Base-by-base conservation (phyloP, 169 alveolate genomes). In the Cryptosporidium ryanae region DNA sequence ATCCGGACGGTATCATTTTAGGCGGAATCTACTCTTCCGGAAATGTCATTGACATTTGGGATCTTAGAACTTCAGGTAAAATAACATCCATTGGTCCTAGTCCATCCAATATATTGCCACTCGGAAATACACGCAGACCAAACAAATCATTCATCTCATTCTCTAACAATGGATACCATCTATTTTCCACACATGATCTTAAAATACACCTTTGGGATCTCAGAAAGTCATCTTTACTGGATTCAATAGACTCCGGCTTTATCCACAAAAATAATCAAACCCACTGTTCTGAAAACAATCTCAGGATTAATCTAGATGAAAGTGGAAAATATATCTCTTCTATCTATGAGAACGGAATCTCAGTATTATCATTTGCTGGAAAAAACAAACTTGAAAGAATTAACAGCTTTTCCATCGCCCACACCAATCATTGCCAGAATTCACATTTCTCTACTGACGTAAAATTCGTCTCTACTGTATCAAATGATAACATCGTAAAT, bases 1-100 rank as follows among this genome's bases (percentile, higher is more conserved):
- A 95, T 27, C 97, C 97, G 4, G 97, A 95, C 76, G 97, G 97
- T 0, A 82, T 95, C 82, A 91, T 95, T 82, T 49, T 94, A 15
- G 94, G 94, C 1, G 96, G 94, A 2, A 93, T 93, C 10, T 90
- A 92, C 1, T 82, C 71, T 4, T 92, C 91, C 66, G 95, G 97
- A 0, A 82, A 61, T 12, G 6, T 70, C 21, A 89, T 95, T 13
- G 94, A 94, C 65, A 92, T 95, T 0, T 95, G 95, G 94, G 97
- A 94, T 68, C 82, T 95, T 46, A 90, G 95, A 34, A 92, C 91
- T 46, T 84, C 81, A 71, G 84, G 81, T 38, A 76, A 44, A 17
- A 46, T 27, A 32, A 23, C 66, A 2, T 29, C 83, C 31, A 49
- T 68, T 13, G 83, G 55, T 27, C n/a, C 27, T 27, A 4, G 27